Conservation (phyloP, 1,139 yeast genomes). For the Arxiozyma heterogenica region DNA sequence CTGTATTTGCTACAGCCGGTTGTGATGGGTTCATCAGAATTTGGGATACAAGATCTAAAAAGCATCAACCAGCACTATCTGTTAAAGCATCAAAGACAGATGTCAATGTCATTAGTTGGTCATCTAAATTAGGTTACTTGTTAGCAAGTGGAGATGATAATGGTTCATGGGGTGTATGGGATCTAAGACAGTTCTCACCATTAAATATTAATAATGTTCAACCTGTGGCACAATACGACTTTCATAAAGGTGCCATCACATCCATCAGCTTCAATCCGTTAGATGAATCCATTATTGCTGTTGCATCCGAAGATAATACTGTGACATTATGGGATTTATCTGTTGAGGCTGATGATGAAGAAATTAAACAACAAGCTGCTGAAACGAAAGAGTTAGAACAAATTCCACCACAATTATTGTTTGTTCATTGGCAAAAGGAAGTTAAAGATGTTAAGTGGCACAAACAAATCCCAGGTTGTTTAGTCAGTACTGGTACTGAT, state of each 20-base stretch:
- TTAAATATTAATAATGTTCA: constrained; percentile 42
- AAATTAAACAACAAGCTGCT: constrained; percentile 61
- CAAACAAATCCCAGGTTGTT: constrained; percentile 89
- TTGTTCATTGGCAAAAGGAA: constrained; percentile 97
- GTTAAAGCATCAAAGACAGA: constrained; percentile 78
- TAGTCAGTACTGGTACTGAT: constrained; percentile 91
- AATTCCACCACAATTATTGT: constrained; percentile 90
- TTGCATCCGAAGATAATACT: constrained; percentile 91
- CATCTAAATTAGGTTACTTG: constrained; percentile 72
- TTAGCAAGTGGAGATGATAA: constrained; percentile 96
- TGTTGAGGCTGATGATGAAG: constrained; percentile 95
- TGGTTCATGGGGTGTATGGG: constrained; percentile 98
- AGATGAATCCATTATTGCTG: constrained; percentile 93
- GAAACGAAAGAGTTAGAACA: constrained; percentile 74
- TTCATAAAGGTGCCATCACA: constrained; percentile 90
- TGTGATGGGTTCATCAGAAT: constrained; percentile 85
- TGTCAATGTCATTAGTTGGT: constrained; percentile 95
- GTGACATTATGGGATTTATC: constrained; percentile 96
- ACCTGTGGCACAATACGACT: constrained; percentile 87
- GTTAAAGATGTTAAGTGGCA: constrained; percentile 99
- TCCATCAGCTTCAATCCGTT: constrained; percentile 90
- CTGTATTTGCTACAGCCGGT: constrained; percentile 91
- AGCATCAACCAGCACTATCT: constrained; percentile 82
- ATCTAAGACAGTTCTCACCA: constrained; percentile 73
- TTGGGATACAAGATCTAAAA: constrained; percentile 94